These are phyloP conservation scores for Peniophora sp. DNA, from an alignment of 1,284 basidiomycete genomes.

Conservation along the genomic window DNA sequence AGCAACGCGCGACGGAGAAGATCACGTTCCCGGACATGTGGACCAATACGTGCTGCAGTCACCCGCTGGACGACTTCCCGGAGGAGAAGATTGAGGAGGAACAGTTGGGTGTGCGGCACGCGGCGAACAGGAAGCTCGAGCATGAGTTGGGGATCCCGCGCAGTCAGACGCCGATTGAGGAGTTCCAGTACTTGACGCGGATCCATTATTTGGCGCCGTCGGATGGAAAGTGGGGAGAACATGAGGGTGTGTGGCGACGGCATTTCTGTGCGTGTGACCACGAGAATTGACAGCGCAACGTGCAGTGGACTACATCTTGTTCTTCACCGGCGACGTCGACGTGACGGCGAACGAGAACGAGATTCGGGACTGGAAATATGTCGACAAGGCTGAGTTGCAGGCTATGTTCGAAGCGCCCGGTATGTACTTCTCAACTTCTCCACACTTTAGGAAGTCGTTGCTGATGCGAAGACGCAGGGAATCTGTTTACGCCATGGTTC, in stretches of 20 bases:
- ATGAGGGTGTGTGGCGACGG: constrained; percentile 73
- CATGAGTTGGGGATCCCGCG: constrained; percentile 94
- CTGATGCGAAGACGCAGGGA: constrained; percentile 38
- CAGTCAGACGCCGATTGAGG: constrained; percentile 70
- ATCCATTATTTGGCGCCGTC: constrained; percentile 98
- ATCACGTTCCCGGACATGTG: constrained; percentile 99
- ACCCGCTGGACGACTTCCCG: constrained; percentile 90
- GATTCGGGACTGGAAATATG: constrained; percentile 88
- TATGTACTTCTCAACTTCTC: constrained; percentile 25
- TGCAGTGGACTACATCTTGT: constrained; percentile 97
- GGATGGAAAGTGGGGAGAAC: constrained; percentile 93
- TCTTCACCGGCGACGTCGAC: constrained; percentile 86
- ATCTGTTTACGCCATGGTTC: constrained; percentile 98
- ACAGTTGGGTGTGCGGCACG: constrained; percentile 82
- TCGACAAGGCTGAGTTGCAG: constrained; percentile 84
- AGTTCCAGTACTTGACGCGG: constrained; percentile 92
- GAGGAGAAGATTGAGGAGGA: constrained; percentile 72
- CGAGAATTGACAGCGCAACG: not conserved
- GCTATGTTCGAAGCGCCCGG: constrained; percentile 83
- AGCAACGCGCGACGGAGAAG: constrained; percentile 94
- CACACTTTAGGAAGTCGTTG: not conserved
- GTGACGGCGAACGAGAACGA: constrained; percentile 86
- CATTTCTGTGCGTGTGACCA: not conserved
- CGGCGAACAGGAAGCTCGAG: constrained; percentile 91
- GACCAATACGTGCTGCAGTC: constrained; percentile 99